These are phyloP conservation scores for Lentinula boryana DNA, from an alignment of 768 basidiomycete genomes.

Conservation along the genomic window DNA sequence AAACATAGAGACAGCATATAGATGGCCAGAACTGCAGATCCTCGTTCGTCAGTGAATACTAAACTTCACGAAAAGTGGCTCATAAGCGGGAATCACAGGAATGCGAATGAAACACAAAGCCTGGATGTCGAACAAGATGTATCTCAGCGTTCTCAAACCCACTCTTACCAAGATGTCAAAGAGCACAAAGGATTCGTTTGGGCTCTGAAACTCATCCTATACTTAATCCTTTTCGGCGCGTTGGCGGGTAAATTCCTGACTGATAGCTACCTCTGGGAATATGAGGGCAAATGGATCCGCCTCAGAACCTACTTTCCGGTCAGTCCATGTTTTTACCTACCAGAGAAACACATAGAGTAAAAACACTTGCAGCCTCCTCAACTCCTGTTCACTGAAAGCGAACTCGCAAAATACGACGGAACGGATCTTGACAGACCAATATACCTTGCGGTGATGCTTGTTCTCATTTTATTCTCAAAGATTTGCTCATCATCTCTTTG, in stretches of 20 bases:
- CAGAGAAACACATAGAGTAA: background rate
- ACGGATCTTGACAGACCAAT: conserved; percentile 56
- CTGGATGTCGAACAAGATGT: background rate
- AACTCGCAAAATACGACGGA: conserved; percentile 70
- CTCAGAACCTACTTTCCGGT: conserved; percentile 65
- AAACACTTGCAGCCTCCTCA: conserved; percentile 40
- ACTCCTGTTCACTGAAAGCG: conserved; percentile 68
- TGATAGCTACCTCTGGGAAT: conserved; percentile 84
- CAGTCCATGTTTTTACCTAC: conserved; percentile 13
- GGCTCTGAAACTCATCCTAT: conserved; percentile 67
- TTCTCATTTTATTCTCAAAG: conserved; percentile 5
- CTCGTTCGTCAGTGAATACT: background rate
- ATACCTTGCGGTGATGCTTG: conserved; percentile 71
- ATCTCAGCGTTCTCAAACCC: too few species aligned
- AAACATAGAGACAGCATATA: too few species aligned
- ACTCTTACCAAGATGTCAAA: too few species aligned
- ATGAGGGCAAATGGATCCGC: conserved; percentile 56
- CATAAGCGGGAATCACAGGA: background rate
- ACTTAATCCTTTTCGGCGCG: conserved; percentile 42
- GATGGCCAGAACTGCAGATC: background rate
- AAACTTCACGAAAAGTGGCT: background rate
- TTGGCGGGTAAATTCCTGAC: conserved; percentile 81
- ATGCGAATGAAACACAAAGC: background rate
- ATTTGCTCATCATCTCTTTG: conserved; percentile 10
- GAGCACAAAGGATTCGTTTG: conserved; percentile 38